A percentile compares a stretch with the other conserved stretches of the same genome.
Conservation (phyloP, 768 basidiomycete species). For the Sporobolomyces pararoseus region DNA sequence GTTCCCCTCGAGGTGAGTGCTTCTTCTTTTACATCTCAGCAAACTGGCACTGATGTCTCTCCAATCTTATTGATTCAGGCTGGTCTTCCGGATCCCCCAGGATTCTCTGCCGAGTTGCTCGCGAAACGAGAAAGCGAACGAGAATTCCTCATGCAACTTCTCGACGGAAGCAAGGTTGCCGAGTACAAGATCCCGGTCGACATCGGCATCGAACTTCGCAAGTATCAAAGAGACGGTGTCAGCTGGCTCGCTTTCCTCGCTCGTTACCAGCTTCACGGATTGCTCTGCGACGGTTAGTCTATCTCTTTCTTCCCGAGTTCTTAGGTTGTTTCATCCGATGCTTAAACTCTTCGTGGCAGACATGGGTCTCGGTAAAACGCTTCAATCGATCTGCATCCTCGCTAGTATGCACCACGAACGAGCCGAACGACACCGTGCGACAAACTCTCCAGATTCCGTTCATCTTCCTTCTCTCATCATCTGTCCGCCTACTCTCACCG, state of each 20-base stretch:
- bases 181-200: conserved; percentile 77
- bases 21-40: neutral
- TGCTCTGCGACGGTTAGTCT: conserved; percentile 85
- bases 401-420: conserved; percentile 91
- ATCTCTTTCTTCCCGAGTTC: conserved; percentile 4
- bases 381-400: conserved; percentile 95
- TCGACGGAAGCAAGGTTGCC: conserved; percentile 92
- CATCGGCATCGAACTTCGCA: conserved; percentile 89
- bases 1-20: conserved; percentile 82
- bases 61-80: conserved; percentile 58
- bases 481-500: conserved; percentile 94
- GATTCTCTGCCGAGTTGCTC: conserved; percentile 81
- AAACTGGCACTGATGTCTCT: too few species aligned
- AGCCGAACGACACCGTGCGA: conserved; percentile 62
- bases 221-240: conserved; percentile 97
- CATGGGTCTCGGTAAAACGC: conserved; percentile 97
- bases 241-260: conserved; percentile 98
- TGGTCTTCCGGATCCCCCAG: conserved; percentile 91
- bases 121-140: conserved; percentile 81
- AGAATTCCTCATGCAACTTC: conserved; percentile 83
- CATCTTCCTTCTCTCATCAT: conserved; percentile 91
- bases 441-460: conserved; percentile 67
- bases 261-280: conserved; percentile 95
- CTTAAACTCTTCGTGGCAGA: conserved; percentile 55
- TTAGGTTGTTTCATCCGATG: neutral